Conservation (phyloP, 345 rosid species). For the Eucalyptus curtisii region DNA sequence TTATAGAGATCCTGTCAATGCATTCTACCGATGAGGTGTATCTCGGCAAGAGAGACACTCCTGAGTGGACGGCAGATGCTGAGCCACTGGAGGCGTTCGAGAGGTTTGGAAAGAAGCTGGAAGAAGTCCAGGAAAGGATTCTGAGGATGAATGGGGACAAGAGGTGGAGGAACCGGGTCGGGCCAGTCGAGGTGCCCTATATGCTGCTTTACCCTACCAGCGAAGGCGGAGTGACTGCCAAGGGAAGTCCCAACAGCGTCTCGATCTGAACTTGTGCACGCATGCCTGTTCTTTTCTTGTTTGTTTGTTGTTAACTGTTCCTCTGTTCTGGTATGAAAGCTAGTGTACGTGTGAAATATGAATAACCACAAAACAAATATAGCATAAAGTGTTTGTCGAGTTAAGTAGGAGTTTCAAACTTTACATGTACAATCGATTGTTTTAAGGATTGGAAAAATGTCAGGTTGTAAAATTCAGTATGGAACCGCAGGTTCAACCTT, state of each 20-base stretch:
- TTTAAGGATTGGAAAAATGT: no score
- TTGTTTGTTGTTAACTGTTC: background rate
- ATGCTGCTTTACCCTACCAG: slow-evolving; percentile 2
- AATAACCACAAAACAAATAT: background rate
- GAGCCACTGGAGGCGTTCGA: slow-evolving; percentile 13
- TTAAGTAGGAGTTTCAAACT: background rate
- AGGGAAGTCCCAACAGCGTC: slow-evolving; percentile 8
- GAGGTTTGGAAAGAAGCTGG: slow-evolving; percentile 15
- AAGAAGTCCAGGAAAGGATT: slow-evolving; percentile 8
- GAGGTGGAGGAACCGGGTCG: slow-evolving; percentile 4
- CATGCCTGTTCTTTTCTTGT: background rate
- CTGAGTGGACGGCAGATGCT: slow-evolving; percentile 24
- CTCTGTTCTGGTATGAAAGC: background rate
- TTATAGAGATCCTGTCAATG: slow-evolving; percentile 28
- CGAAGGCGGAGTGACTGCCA: slow-evolving; percentile 3
- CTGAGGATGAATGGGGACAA: background rate
- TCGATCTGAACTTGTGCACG: background rate
- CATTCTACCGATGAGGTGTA: slow-evolving; percentile 35
- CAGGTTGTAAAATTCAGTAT: background rate
- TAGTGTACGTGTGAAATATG: background rate
- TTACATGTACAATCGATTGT: no score
- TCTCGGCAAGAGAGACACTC: slow-evolving; percentile 28
- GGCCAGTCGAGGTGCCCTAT: slow-evolving; percentile 8
- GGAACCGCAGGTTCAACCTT: background rate
- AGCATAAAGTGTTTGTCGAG: background rate